Base-by-base conservation (phyloP, 192 early-diverging fungal species). In the Rhizophagus prolifer region DNA sequence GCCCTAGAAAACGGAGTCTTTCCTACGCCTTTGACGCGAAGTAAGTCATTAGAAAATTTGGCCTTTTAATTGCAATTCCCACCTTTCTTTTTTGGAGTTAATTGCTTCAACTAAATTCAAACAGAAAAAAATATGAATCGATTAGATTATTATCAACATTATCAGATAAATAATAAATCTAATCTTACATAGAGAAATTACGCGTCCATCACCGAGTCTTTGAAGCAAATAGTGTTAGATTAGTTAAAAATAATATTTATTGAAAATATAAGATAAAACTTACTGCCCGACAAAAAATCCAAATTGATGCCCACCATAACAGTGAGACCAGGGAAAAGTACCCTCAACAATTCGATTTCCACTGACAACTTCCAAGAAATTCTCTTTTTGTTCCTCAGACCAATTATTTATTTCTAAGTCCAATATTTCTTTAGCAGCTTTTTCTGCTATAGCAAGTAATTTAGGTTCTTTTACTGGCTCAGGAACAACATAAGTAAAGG, bases 21-120 rank as follows among this genome's bases (percentile, higher is more conserved):
- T 7, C 96, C 92, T 1, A 91, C 91, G 5, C 50, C 50, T 54
- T 54, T 21, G 10, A 54, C 12, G 50, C 3, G 19, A 19, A 0
- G 50, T 21, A 44, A 10, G 10, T 54, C 4, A 54, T 54, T 21
- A 19, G 16, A 21, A 54, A 54, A 54, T 54, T 54, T 21, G 16
- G 19, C 95, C 95, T 78, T 97, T 97, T 28, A 97, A 82, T 80
- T 97, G 94, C 38, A 95, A 28, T 72, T 97, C 95, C 89, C 88
- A 94, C 1, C 81, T 58, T 19, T 84, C 78, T 2, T 83, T 82
- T 8, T 62, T 76, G 1, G 30, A 71, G 6, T 76, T 74, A 13
- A 82, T 74, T 0, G 85, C 85, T 71, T 87, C 86, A 63, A 82
- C 84, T 84, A 65, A 62, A 25, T 65, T 82, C 72, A 31, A 30